Base-by-base conservation (phyloP, 371 early-diverging fungal species). In the Parasitella parasitica region DNA sequence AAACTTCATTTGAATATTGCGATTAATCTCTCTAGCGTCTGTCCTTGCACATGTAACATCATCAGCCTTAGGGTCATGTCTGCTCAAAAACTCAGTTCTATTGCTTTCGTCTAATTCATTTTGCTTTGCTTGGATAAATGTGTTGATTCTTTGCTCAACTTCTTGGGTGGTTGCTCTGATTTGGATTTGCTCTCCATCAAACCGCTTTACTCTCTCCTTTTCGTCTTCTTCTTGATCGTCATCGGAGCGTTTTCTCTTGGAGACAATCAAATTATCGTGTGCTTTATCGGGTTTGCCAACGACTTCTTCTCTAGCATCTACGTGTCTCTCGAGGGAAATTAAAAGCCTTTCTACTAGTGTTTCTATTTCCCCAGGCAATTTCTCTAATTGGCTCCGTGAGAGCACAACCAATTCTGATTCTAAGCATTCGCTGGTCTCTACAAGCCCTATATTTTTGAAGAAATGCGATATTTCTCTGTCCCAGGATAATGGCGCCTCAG, bases 1-100 rank as follows among this genome's bases (percentile, higher is more conserved):
- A 64, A 88, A 81, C 57, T 87, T 90, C 93, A 93, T 93, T 71
- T 93, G 93, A 30, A 91, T 86, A 15, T 84, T 88, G 8, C 93
- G 75, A 64, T 93, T 91, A 35, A 93, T 82, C 63, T 88, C 89
- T 34, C 83, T 72, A 0, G 91, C 88, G 60, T 90, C 89, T 2
- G 84, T 80, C 52, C 93, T 80, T n/a, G 90, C 87, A 64, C 90
- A 87, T 1, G 80, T 77, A 3, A 79, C 70, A 37, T 76, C 77
- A 28, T 59, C 73, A 27, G 67, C 75, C 15, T 65, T 64, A 4
- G 80, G 80, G 56, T 82, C 76, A 12, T 69, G 59, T 26, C 78
- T 66, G 35, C 67, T 72, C 12, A 87, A 64, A 58, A 89, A 91
- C 54, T 91, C 91, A 27, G 83, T 77, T 4, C 87, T 76, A 66